A percentile compares a stretch with the other conserved stretches of the same genome.
Evolutionary conservation across 495 filamentous ascomycete genomes (phyloP).

Genomic region (Aspergillus asperescens): DNA sequence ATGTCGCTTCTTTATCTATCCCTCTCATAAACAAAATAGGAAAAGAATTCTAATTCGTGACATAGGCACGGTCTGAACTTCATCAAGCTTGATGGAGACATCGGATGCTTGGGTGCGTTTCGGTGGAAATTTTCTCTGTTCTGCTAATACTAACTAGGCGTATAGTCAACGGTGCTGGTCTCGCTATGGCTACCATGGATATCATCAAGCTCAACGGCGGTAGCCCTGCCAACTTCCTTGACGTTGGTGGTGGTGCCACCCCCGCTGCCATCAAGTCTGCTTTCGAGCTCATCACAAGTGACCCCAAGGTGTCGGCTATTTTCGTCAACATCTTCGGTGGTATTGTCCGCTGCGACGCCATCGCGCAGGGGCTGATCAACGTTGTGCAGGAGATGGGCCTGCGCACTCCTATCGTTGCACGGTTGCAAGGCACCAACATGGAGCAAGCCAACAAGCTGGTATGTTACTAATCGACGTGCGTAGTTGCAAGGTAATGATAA

Average conservation of each 20-base stretch:
- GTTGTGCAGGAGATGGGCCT: conserved; percentile 92
- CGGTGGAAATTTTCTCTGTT: not conserved
- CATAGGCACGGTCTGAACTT: conserved; percentile 79
- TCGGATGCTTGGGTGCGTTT: conserved; percentile 72
- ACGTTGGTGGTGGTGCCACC: conserved; percentile 96
- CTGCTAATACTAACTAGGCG: conserved; percentile 18
- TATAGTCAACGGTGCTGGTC: conserved; percentile 89
- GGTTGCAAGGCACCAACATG: conserved; percentile 98
- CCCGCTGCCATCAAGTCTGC: conserved; percentile 94
- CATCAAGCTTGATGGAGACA: conserved; percentile 99
- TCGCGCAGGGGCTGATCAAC: conserved; percentile 90
- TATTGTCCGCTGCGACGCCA: conserved; percentile 97
- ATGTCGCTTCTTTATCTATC: conserved; percentile 20
- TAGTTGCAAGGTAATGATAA: not conserved
- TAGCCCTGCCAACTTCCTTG: conserved; percentile 93
- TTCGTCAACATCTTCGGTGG: conserved; percentile 99
- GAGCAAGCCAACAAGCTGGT: conserved; percentile 86
- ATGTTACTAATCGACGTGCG: conserved; percentile 10
- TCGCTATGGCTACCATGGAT: conserved; percentile 99
- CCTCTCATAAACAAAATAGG: not conserved
- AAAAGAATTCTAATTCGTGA: conserved; percentile 17
- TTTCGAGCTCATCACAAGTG: conserved; percentile 96
- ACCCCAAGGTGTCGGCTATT: conserved; percentile 96
- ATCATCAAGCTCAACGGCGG: conserved; percentile 99
- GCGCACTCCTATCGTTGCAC: conserved; percentile 90